Conservation (phyloP, 2,329 filamentous ascomycete species). For the Cladosporium halotolerans region DNA sequence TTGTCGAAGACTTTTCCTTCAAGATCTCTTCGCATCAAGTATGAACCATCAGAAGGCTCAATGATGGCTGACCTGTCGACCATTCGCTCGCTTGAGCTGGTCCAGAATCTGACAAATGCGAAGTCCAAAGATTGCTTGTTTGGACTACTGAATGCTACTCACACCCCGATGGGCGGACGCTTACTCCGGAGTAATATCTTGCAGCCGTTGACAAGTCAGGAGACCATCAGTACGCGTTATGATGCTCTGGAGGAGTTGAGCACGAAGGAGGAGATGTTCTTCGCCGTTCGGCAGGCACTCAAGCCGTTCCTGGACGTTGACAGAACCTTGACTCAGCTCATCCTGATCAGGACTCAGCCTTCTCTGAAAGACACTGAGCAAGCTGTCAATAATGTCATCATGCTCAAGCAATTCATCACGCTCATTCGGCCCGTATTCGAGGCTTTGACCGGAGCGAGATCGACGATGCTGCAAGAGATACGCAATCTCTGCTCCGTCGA, state of each 20-base stretch:
- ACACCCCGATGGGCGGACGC: constrained; percentile 82
- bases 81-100: constrained; percentile 78
- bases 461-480: constrained; percentile 60
- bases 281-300: constrained; percentile 66
- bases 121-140: constrained; percentile 80
- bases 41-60: constrained; percentile 79
- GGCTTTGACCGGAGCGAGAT: constrained; percentile 59
- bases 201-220: constrained; percentile 71
- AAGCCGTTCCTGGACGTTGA: constrained; percentile 75
- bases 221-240: constrained; percentile 65
- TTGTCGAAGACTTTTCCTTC: constrained; percentile 62
- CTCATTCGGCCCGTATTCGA: constrained; percentile 62
- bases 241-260: constrained; percentile 79
- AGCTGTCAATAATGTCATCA: constrained; percentile 77
- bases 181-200: constrained; percentile 79
- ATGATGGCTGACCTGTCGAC: constrained; percentile 95
- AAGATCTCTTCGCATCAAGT: constrained; percentile 80
- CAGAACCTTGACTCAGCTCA: constrained; percentile 73
- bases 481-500: constrained; percentile 61
- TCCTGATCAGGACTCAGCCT: constrained; percentile 62
- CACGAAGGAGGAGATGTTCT: constrained; percentile 78
- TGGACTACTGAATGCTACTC: constrained; percentile 75
- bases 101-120: constrained; percentile 73
- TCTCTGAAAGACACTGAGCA: constrained; percentile 68
- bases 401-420: constrained; percentile 74